Base-by-base conservation (phyloP, 163 green algal species). In the Chlorella variabilis region DNA sequence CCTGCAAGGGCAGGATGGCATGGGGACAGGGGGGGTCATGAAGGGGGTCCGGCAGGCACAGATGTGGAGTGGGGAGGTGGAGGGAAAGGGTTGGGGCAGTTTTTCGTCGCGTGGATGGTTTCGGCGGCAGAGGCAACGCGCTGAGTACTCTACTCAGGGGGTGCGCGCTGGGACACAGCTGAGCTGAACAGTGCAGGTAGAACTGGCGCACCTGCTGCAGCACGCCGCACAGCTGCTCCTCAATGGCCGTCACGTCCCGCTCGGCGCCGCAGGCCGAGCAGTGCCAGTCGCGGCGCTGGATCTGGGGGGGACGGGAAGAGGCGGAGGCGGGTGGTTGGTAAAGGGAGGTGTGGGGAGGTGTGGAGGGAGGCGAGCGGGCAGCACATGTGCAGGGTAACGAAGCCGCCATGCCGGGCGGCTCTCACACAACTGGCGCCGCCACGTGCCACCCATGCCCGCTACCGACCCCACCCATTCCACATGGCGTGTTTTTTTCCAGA, bases 201-300 rank as follows among this genome's bases (percentile, higher is more conserved):
- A n/a, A n/a, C n/a, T n/a, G 25, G 29, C 74, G 61, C 39, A 87
- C 85, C 68, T 82, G 54, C 39, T 86, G 85, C 76, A 98, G 88
- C 29, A 83, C 51, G 56, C 38, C 61, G 15, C 96, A 56, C 25
- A 99, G 90, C 62, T 84, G 76, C 31, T 83, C 86, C 91, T 99
- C 96, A 5, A 98, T 85, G 23, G 71, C 87, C 38, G 83, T 81
- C 31, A 87, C 82, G 84, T 98, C 89, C 70, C 94, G 93, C 45
- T 80, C 78, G 36, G 87, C 65, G 1, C 82, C 81, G 86, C 96
- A 99, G 17, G 48, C 56, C 15, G 83, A 62, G 83, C 94, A 98
- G 49, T 65, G 76, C 92, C 93, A 98, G 41, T 89, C 79, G 59
- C 83, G 71, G 2, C 56, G 83, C 81, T 93, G 85, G 38, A 86